Conservation (phyloP, 495 filamentous ascomycete species). For the Zalerion maritima region DNA sequence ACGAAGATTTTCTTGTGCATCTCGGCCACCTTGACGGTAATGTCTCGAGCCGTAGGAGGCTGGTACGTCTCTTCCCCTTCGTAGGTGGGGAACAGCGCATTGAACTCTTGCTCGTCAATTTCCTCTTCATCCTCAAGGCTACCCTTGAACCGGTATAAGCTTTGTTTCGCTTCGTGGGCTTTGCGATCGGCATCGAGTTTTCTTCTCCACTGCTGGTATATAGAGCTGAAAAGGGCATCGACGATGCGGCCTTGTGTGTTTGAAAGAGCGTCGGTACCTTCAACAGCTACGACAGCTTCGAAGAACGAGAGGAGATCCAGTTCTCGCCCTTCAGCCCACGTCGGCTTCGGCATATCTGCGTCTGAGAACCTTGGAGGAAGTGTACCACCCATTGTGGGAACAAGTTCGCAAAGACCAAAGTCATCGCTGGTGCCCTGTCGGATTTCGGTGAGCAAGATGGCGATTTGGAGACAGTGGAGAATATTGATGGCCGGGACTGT, state of each 20-base stretch:
- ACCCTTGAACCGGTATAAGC: constrained; percentile 70
- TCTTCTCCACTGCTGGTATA: constrained; percentile 66
- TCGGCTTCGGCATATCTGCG: too few species aligned
- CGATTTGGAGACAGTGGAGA: constrained; percentile 64
- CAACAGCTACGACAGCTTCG: constrained; percentile 22
- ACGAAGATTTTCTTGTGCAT: constrained; percentile 36
- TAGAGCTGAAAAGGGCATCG: constrained; percentile 33
- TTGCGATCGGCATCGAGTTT: constrained; percentile 59
- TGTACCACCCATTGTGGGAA: too few species aligned
- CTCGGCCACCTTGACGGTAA: constrained; percentile 28
- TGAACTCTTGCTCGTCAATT: constrained; percentile 60
- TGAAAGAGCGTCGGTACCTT: constrained; percentile 18
- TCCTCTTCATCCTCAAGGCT: constrained; percentile 58
- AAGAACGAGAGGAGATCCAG: constrained; percentile 32
- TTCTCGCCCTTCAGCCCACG: too few species aligned
- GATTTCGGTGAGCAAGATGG: constrained; percentile 45
- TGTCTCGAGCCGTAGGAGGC: constrained; percentile 19
- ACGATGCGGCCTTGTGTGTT: too few species aligned
- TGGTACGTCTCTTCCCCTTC: constrained; percentile 30
- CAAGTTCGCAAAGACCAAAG: too few species aligned
- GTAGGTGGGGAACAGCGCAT: constrained; percentile 67
- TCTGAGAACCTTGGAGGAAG: too few species aligned
- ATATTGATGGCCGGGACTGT: constrained; percentile 66
- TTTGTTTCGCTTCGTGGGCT: constrained; percentile 50
- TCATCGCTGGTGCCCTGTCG: too few species aligned